Base-by-base conservation (phyloP, 1,139 yeast genomes). In the Scheffersomyces parashehatae region DNA sequence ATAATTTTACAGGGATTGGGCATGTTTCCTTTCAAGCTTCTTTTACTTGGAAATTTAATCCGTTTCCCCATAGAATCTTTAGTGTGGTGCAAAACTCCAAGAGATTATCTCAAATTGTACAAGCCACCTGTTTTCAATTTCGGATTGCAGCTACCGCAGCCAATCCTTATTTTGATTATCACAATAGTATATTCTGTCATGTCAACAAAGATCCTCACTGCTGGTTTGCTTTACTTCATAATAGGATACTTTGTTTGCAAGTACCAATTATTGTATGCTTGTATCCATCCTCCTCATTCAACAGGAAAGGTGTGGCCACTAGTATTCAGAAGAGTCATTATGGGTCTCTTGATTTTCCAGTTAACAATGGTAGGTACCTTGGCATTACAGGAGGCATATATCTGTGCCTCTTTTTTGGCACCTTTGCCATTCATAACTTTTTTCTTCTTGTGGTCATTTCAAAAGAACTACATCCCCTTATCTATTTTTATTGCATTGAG, bases 311-410 rank as follows among this genome's bases (percentile, higher is more conserved):
- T 88, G 0, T 88, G 95, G 96, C 91, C 95, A 1, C 68, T 87
- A 47, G 84, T 88, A 3, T 82, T 83, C 61, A 75, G 95, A 50
- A 71, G 96, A 50, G 77, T 88, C 3, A 79, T 85, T 41, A 62
- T 86, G 38, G 96, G 96, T 0, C 62, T 88, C 35, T 63, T 85
- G 13, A 64, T 88, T 10, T 88, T 93, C 60, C 98, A 93, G 58
- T 65, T 91, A 45, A 88, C 97, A 12, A 89, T 90, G 89, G 90
- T 91, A 2, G 98, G 97, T 2, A 85, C 95, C 0, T 70, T 91
- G 46, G 93, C 88, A 1, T 76, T 86, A 12, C 82, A 88, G 54
- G 83, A 85, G 48, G 95, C 95, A 0, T 90, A 84, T 67, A 67
- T 82, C 9, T 70, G 88, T 38, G 89, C 97, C 0, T 68, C 86